Evolutionary conservation across 2,329 filamentous ascomycete species (phyloP).

Genomic region (Ambrosiella xylebori): DNA sequence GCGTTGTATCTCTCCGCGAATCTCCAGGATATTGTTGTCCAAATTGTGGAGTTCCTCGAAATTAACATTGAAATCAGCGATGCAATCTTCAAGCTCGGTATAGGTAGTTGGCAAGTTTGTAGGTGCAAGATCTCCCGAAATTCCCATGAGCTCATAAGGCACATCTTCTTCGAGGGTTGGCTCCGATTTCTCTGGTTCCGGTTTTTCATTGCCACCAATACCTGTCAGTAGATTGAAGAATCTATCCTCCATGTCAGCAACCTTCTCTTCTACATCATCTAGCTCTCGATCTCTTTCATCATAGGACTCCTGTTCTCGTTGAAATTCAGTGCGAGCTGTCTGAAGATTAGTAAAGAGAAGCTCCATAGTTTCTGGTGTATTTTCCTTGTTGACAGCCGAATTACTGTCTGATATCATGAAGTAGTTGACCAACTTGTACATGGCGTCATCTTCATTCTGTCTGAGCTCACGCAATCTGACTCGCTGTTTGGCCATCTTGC

Average conservation of each 20-base stretch:
- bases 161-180: slow-evolving; percentile 13
- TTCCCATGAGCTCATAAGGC: slow-evolving; percentile 22
- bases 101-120: slow-evolving; percentile 20
- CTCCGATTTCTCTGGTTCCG: neutral
- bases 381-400: neutral
- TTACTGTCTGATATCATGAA: neutral
- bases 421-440: neutral
- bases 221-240: slow-evolving; percentile 22
- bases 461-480: neutral
- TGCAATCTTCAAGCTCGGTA: slow-evolving; percentile 24
- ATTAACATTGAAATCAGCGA: slow-evolving; percentile 29
- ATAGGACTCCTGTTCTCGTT: slow-evolving; percentile 22
- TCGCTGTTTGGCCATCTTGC: slow-evolving; percentile 1
- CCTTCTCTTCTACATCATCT: slow-evolving; percentile 22
- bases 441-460: slow-evolving; percentile 3
- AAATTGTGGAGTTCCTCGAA: slow-evolving; percentile 31
- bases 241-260: slow-evolving; percentile 17
- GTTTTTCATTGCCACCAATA: slow-evolving; percentile 9
- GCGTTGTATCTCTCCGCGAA: neutral
- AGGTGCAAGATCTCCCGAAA: slow-evolving; percentile 19
- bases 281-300: slow-evolving; percentile 22
- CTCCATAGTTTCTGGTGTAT: neutral
- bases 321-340: slow-evolving; percentile 22
- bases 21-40: neutral
- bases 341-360: slow-evolving; percentile 22